Evolutionary conservation across 1,284 basidiomycete genomes (phyloP), one percentile per base, ranked within the genome.

Genomic region (Lignosus rhinocerotis): DNA sequence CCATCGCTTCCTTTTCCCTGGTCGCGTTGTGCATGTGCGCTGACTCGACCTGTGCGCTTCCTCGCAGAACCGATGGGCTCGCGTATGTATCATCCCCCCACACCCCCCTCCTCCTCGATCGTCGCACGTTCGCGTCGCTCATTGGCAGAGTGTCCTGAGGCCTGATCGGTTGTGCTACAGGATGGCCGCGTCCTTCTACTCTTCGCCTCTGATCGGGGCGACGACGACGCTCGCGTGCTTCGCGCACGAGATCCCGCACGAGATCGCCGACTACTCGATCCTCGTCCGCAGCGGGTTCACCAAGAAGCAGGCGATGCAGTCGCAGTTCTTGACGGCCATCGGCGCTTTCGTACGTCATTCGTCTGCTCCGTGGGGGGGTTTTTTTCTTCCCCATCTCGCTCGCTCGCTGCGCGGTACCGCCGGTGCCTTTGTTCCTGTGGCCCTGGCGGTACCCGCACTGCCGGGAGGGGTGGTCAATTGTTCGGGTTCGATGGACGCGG

Each of bases 231-330:
- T 95, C 47, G 93, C 93, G 16, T 94, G 93, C 68, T 94, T 95
- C 70, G 92, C 92, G 6, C 93, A 95, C 72, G 93, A 95, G 73
- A 94, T 94, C 55, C 92, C 92, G 16, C 92, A 94, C 69, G 92
- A 94, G 78, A 94, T 95, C 59, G 93, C 93, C 17, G 93, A 95
- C 72, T 94, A 94, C 70, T 93, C 91, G 16, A 94, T 95, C 66
- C 78, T 94, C 38, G 85, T 94, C 52, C 89, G 93, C 55, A 93
- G 90, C 63, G 93, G 93, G 7, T 94, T 95, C 72, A 91, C 88
- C 17, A 95, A 95, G 74, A 80, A 76, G 64, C 91, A 94, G 72
- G 93, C 93, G 3, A 94, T 95, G 92, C 88, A 90, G 67, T 91
- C 89, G 45, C 93, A 95, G 70, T 95, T 94, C 74, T 72, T 94